phyloP scores from a whole-genome alignment of 805 yeast species.

The Teunomyces panamensis region DNA sequence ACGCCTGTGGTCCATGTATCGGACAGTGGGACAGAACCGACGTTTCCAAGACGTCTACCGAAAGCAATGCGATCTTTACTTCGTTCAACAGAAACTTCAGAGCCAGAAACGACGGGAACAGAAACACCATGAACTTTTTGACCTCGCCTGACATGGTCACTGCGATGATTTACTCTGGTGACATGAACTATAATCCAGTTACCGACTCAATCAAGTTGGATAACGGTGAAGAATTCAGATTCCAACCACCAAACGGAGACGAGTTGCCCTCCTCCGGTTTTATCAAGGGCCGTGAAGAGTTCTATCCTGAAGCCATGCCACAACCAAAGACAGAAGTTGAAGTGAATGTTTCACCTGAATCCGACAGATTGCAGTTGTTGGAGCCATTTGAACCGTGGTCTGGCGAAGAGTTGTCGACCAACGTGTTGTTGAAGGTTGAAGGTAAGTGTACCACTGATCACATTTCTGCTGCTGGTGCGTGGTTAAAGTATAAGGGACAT shows the following conservation, averaged over 20 bases:
- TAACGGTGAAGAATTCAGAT: constrained; percentile 72
- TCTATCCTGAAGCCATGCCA: constrained; percentile 73
- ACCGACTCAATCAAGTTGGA: constrained; percentile 75
- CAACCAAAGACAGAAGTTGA: constrained; percentile 55
- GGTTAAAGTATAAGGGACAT: constrained; percentile 98
- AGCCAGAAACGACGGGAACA: constrained; percentile 97
- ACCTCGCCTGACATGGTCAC: constrained; percentile 99
- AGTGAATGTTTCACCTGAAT: constrained; percentile 77
- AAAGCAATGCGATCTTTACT: constrained; percentile 86
- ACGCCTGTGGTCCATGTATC: constrained; percentile 99
- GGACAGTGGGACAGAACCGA: constrained; percentile 98
- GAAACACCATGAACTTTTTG: constrained; percentile 94
- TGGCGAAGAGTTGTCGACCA: constrained; percentile 76
- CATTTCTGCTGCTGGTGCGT: constrained; percentile 97
- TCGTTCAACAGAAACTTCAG: constrained; percentile 97
- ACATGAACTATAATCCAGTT: constrained; percentile 86
- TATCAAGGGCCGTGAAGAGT: constrained; percentile 66
- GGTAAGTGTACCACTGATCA: constrained; percentile 99
- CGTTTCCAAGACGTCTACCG: constrained; percentile 59
- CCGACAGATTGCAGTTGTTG: constrained; percentile 86
- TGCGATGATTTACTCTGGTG: constrained; percentile 94
- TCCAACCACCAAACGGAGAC: constrained; percentile 75
- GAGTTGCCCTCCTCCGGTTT: constrained; percentile 84
- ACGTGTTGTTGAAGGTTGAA: constrained; percentile 83
- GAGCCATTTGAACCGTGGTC: constrained; percentile 88